Conservation (phyloP, 306 rosid species). For the Morella rubra region DNA sequence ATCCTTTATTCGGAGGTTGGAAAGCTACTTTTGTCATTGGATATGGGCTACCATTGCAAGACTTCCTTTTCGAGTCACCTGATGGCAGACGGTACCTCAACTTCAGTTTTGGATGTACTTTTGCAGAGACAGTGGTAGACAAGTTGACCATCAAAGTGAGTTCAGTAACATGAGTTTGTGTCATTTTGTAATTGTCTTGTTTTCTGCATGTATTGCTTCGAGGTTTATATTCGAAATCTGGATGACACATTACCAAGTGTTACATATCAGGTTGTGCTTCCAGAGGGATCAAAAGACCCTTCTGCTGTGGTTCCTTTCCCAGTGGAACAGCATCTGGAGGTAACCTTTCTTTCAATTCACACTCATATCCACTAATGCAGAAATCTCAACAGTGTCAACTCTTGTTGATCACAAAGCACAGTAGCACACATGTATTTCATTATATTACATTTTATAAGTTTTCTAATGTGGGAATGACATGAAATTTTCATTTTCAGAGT, state of each 20-base stretch:
- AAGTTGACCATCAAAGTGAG: conserved; percentile 78
- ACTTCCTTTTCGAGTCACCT: conserved; percentile 87
- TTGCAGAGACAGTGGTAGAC: conserved; percentile 73
- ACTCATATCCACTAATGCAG: background rate
- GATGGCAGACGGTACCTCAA: conserved; percentile 94
- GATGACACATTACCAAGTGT: conserved; percentile 25
- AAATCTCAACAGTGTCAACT: conserved; percentile 15
- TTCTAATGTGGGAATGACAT: background rate
- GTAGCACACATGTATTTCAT: background rate
- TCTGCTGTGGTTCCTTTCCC: conserved; percentile 67
- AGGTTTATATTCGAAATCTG: conserved; percentile 13
- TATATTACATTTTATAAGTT: background rate
- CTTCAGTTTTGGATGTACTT: conserved; percentile 94
- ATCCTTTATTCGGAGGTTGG: conserved; percentile 99
- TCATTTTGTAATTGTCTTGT: conserved; percentile 12
- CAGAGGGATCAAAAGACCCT: conserved; percentile 91
- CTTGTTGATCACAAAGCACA: background rate
- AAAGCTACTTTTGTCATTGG: conserved; percentile 87
- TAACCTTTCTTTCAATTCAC: conserved; percentile 30
- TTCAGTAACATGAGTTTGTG: conserved; percentile 27
- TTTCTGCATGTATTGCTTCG: conserved; percentile 18
- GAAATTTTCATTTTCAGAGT: background rate
- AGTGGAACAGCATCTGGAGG: conserved; percentile 81
- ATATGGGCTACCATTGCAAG: conserved; percentile 89
- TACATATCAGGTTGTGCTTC: conserved; percentile 75